Evolutionary conservation across 78 protist species (phyloP).

Genomic region (Speleostelium caveatum): DNA sequence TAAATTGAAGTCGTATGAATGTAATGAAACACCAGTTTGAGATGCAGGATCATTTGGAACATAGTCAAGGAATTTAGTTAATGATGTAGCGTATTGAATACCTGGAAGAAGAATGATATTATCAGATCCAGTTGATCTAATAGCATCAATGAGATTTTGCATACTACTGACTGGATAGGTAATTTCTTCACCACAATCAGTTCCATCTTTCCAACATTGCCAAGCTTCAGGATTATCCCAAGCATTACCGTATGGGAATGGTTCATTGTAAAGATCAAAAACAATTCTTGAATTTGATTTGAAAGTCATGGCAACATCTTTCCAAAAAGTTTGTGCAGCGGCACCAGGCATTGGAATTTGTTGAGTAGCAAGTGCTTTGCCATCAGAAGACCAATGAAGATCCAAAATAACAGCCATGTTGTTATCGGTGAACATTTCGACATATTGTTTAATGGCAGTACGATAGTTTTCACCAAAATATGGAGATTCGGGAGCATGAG

Average conservation of each 20-base stretch:
- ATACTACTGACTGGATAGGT: conserved; percentile 38
- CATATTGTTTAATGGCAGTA: conserved; percentile 17
- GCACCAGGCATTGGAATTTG: conserved; percentile 75
- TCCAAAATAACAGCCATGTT: conserved; percentile 65
- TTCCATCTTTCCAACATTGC: conserved; percentile 73
- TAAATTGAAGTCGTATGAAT: conserved; percentile 58
- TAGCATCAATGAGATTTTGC: conserved; percentile 57
- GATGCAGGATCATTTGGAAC: conserved; percentile 38
- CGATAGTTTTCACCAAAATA: conserved; percentile 51
- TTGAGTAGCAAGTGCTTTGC: conserved; percentile 18
- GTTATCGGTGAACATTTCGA: conserved; percentile 1
- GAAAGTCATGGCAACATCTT: conserved; percentile 22
- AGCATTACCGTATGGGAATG: conserved; percentile 52
- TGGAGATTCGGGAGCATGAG: conserved; percentile 19
- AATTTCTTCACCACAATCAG: conserved; percentile 11
- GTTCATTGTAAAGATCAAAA: conserved; percentile 68
- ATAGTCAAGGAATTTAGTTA: conserved; percentile 39
- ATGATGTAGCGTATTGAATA: conserved; percentile 67
- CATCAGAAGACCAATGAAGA: conserved; percentile 60
- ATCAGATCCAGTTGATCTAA: conserved; percentile 44
- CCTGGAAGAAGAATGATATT: conserved; percentile 51
- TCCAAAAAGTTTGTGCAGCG: conserved; percentile 21
- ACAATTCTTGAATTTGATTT: conserved; percentile 25
- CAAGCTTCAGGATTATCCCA: conserved; percentile 63
- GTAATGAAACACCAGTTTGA: conserved; percentile 52